Base-by-base conservation (phyloP, 2,329 filamentous ascomycete species). In the Clarireedia paspali region DNA sequence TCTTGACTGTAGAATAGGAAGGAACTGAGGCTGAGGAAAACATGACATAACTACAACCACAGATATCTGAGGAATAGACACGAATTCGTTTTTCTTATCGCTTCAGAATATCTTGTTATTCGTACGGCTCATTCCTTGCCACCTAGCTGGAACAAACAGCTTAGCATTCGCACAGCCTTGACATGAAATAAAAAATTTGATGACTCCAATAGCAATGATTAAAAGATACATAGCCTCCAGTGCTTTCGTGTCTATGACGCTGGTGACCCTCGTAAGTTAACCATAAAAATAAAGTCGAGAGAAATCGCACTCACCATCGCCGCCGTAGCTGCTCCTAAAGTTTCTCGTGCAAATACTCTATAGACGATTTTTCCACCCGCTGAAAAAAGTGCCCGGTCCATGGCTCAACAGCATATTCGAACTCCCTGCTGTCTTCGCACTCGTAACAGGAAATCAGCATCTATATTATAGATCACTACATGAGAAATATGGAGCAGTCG, bases 401-500 rank as follows among this genome's bases (percentile, higher is more conserved):
- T 17, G 14, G 15, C n/a, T n/a, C 17, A 44, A 44, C 40, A 44
- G 40, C 40, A 17, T 44, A 12, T 44, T 15, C 5, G 40, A 44
- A 17, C 7, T 44, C 3, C 40, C 40, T 17, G 40, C 40, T 44
- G 17, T 17, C n/a, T 7, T 23, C 5, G 40, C 40, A 9, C n/a
- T 44, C 7, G 40, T 44, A 5, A 44, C 14, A 1, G 40, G 40
- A 44, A 44, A 44, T 17, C 40, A 44, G 10, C 40, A 44, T 20
- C 9, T 44, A 9, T 44, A 44, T 15, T 44, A 44, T 15, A 44
- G 40, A 20, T 44, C 40, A 20, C 40, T 44, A 17, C 40, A 44
- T 44, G 40, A 44, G 10, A 44, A 44, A 17, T 44, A 44, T 44
- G 67, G 68, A 10, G 53, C 59, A 14, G 57, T 68, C 5, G 63